Evolutionary conservation across 1,139 yeast species (phyloP), one percentile per base, ranked within the genome.

Genomic region (Saccharomyces pastorianus): DNA sequence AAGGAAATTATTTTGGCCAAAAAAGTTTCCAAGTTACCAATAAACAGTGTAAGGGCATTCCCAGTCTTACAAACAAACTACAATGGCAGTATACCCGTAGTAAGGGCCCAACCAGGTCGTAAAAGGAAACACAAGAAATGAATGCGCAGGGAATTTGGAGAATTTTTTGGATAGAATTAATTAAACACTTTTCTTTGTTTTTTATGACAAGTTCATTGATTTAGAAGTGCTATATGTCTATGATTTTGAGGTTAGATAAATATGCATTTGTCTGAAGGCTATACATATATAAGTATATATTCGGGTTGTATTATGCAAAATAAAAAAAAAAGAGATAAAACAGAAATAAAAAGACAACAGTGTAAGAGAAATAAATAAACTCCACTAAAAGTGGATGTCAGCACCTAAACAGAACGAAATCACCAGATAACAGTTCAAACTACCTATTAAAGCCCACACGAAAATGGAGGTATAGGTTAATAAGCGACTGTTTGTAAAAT

Each of bases 31-130:
- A 52, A 53, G 8, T 50, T 68, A 2, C 71, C 72, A 13, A 58
- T 66, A 28, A 58, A 61, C 42, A 61, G 57, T 53, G 73, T 64
- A 46, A 62, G 56, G 46, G 62, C 64, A 2, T 62, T 90, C 48
- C 96, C 96, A 0, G 85, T 87, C 0, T 75, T 87, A 55, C 82
- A 83, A 64, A 80, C 84, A 20, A 88, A 85, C 61, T 90, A 87
- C 64, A 75, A 80, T 47, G 98, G 98, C 53, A 79, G 86, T 1
- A 76, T 90, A 64, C 97, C 96, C 1, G 89, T 89, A 0, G 74
- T 78, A 54, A 64, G 71, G 53, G 61, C 73, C 53, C 66, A 71
- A 50, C 64, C 64, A 26, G 56, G 61, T 13, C 60, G 67, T 42
- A 65, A 64, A 56, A 70, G 71, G 57, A 71, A 71, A 56, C 65